Evolutionary conservation across 441 rosid genomes (phyloP).

Genomic region (Biscutella laevigata): DNA sequence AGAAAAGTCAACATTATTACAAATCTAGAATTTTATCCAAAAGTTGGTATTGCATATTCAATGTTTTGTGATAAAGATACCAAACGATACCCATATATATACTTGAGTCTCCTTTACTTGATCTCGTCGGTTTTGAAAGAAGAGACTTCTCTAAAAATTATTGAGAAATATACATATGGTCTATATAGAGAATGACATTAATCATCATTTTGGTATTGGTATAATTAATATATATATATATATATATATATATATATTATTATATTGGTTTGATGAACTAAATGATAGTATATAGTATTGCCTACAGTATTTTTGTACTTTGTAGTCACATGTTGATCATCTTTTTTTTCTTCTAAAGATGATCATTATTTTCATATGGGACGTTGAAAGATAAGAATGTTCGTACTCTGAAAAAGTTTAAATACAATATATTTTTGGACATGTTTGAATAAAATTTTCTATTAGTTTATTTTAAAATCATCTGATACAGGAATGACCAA

Average conservation of each 20-base stretch:
- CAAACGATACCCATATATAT: background rate
- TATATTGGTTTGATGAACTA: background rate
- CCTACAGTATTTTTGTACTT: conserved; percentile 17
- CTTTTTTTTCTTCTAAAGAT: background rate
- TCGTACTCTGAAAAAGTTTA: conserved; percentile 4
- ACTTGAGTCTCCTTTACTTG: background rate
- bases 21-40: conserved; percentile 12
- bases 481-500: conserved; percentile 1
- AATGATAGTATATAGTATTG: background rate
- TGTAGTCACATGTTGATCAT: conserved; percentile 17
- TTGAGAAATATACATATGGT: background rate
- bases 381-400: conserved; percentile 12
- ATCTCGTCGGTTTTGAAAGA: background rate
- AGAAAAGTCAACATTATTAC: conserved; percentile 19
- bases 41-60: conserved; percentile 21
- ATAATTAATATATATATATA: background rate
- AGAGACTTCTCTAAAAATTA: background rate
- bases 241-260: no score
- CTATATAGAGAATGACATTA: conserved; percentile 5
- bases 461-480: background rate
- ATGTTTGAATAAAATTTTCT: no score
- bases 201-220: background rate
- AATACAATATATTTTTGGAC: no score
- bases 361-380: conserved; percentile 10
- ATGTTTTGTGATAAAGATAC: conserved; percentile 23